These are phyloP conservation scores for Pseudogymnoascus sp. DNA, from an alignment of 2,329 filamentous ascomycete species.

Conservation along the genomic window DNA sequence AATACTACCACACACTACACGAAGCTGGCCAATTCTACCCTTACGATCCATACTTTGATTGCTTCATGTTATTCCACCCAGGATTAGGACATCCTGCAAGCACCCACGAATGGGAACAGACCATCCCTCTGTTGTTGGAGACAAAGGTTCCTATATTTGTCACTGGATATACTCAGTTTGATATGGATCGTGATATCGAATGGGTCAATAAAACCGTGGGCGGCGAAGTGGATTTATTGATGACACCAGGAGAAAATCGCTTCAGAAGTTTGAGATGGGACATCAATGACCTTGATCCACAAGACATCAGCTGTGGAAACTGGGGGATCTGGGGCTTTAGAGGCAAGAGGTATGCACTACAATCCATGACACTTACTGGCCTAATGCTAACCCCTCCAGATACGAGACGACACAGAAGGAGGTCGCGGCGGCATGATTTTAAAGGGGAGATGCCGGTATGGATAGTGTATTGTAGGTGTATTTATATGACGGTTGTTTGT, in stretches of 20 bases:
- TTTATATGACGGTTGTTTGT: slow-evolving; percentile 5
- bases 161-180: slow-evolving; percentile 92
- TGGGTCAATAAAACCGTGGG: slow-evolving; percentile 81
- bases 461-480: slow-evolving; percentile 5
- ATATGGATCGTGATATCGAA: slow-evolving; percentile 86
- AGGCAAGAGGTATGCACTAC: slow-evolving; percentile 72
- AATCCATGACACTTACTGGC: slow-evolving; percentile 12
- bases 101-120: slow-evolving; percentile 89
- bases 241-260: slow-evolving; percentile 87
- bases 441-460: background rate
- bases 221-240: slow-evolving; percentile 85
- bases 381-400: slow-evolving; percentile 15
- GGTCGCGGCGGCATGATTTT: background rate
- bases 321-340: slow-evolving; percentile 97
- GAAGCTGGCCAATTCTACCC: slow-evolving; percentile 84
- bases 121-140: slow-evolving; percentile 80
- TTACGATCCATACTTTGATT: slow-evolving; percentile 97
- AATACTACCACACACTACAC: slow-evolving; percentile 97
- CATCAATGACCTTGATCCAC: slow-evolving; percentile 87
- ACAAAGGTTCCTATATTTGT: slow-evolving; percentile 93
- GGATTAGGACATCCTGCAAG: slow-evolving; percentile 90
- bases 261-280: slow-evolving; percentile 97
- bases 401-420: slow-evolving; percentile 30
- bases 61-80: slow-evolving; percentile 94
- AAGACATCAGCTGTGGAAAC: slow-evolving; percentile 91